Base-by-base conservation (phyloP, 2,329 filamentous ascomycete species). In the Chaetomiaceae sp. region DNA sequence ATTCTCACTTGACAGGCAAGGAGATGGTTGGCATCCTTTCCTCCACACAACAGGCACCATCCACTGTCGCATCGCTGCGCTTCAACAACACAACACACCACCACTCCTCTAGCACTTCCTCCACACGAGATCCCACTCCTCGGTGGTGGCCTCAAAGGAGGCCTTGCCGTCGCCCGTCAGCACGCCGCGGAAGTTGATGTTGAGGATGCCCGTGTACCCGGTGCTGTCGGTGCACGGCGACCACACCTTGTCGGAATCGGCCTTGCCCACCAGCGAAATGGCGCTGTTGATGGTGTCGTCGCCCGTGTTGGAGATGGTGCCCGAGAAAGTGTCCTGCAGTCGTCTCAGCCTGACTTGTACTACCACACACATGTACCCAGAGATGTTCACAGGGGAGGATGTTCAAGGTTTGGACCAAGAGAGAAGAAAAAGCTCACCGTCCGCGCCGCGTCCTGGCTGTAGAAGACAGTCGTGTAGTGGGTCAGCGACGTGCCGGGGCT, bases 161-260 rank as follows among this genome's bases (percentile, higher is more conserved):
- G 56, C 56, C 57, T 63, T 66, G 17, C 59, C 65, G 39, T 62
- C 62, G 20, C 65, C 65, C 25, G 50, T 60, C 16, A 72, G 62
- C 4, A 65, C 66, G 44, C 66, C 64, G 51, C 69, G 65, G 62
- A 70, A 70, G 61, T 71, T 70, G 64, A 71, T 64, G 56, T 71
- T 70, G 35, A 71, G 59, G 43, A 70, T 64, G 19, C 68, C 69
- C 31, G 68, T 62, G 57, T 58, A 61, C 31, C 68, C 68, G 44
- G 61, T 57, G 44, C 53, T 55, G 20, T 51, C 56, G 8, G 62
- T 64, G 62, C 69, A 71, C 10, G 62, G 59, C 19, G 67, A 69
- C 66, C 68, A 71, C 12, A 63, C 64, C 42, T 64, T 58, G 37
- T 47, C 50, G 44, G 23, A 48, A 16, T 58, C 60, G 35, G 63